Percentiles rank a stretch among this genome's conserved stretches.
Conservation (phyloP, 2,329 filamentous ascomycete genomes). For the Bimuria novae-zelandiae region DNA sequence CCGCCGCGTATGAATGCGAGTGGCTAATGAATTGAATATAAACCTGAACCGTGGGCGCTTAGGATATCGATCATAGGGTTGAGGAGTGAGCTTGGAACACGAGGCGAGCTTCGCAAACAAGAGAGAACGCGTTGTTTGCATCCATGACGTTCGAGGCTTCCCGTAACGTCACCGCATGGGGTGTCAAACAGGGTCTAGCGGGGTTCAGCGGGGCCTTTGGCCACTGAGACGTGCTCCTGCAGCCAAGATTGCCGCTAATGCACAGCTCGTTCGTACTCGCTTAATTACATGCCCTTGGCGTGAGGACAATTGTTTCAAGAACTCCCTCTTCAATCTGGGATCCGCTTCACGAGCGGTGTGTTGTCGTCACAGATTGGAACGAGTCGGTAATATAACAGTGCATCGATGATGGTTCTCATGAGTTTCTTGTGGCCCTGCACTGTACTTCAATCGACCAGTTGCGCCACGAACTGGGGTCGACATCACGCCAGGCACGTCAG, state of each 20-base stretch:
- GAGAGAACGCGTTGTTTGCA: conserved; percentile 5
- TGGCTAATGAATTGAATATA: background rate
- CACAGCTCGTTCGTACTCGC: background rate
- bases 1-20: background rate
- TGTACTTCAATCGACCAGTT: too few relatives aligned
- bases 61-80: background rate
- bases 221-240: background rate
- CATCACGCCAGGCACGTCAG: background rate
- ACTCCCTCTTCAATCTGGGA: background rate
- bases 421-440: too few relatives aligned
- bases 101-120: background rate
- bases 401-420: too few relatives aligned
- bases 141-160: conserved; percentile 2
- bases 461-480: background rate
- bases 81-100: background rate
- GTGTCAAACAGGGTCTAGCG: conserved; percentile 4
- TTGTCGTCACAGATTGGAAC: too few relatives aligned
- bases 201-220: background rate
- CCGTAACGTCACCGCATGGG: conserved; percentile 1
- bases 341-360: background rate
- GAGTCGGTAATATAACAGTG: too few relatives aligned
- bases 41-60: background rate
- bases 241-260: conserved; percentile 1
- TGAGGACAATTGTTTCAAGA: background rate
- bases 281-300: background rate